A percentile compares a stretch with the other conserved stretches of the same genome.
phyloP scores from a whole-genome alignment of 495 filamentous ascomycete genomes.

The Cladorrhinum samala region DNA sequence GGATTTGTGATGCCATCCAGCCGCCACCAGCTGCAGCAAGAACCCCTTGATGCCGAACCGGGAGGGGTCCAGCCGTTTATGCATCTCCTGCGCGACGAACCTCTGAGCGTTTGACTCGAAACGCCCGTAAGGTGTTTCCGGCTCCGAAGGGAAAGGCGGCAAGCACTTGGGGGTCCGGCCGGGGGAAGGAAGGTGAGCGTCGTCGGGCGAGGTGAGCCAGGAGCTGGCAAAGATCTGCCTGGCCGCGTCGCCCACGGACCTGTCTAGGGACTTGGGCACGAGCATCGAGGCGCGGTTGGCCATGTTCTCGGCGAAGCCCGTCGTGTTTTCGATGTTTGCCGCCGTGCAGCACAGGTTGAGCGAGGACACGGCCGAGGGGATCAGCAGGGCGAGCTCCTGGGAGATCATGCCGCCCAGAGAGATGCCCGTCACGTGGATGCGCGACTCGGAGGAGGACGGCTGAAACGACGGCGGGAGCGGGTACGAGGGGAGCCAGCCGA shows the following conservation, averaged over 20 bases:
- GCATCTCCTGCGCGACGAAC: constrained; percentile 69
- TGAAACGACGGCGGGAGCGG: constrained; percentile 6
- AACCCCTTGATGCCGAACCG: constrained; percentile 61
- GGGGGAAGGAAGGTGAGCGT: constrained; percentile 36
- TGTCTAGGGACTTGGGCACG: constrained; percentile 61
- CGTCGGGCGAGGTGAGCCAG: constrained; percentile 60
- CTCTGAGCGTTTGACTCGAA: constrained; percentile 74
- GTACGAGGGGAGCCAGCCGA: constrained; percentile 55
- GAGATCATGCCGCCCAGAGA: constrained; percentile 86
- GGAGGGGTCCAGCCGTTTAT: constrained; percentile 51
- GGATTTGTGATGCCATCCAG: constrained; percentile 71
- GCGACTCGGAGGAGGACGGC: constrained; percentile 24
- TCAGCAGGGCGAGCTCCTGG: constrained; percentile 64
- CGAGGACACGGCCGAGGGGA: constrained; percentile 56
- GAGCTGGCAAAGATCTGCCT: constrained; percentile 51
- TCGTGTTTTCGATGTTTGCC: constrained; percentile 60
- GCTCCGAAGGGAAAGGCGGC: constrained; percentile 1
- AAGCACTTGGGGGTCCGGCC: constrained; percentile 14
- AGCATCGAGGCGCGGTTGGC: constrained; percentile 61
- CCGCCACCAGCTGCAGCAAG: constrained; percentile 69
- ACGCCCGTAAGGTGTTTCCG: constrained; percentile 24
- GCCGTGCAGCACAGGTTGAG: constrained; percentile 69
- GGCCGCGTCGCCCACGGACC: constrained; percentile 42
- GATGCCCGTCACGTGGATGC: constrained; percentile 71
- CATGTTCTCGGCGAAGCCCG: constrained; percentile 53